Base-by-base conservation (phyloP, 352 stramenopile species). In the Phytophthora sansomeana region DNA sequence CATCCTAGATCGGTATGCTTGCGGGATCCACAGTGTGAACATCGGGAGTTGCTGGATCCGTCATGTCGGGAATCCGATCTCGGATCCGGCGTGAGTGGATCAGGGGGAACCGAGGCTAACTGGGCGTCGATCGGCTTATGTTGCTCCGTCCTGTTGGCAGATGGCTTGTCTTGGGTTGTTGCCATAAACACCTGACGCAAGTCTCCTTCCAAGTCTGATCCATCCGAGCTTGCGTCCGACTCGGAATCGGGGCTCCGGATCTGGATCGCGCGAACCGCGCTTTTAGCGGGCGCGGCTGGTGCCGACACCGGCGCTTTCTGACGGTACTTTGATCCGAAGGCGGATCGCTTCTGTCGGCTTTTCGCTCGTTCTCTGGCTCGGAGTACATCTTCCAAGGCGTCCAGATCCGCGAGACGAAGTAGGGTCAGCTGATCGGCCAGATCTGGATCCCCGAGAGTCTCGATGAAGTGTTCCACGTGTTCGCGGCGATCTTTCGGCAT, bases 21-120 rank as follows among this genome's bases (percentile, higher is more conserved):
- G 2, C 33, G 33, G 9, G 39, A 61, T 47, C 49, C 49, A 41
- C 50, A 61, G 26, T 61, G 59, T n/a, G n/a, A n/a, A n/a, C n/a
- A n/a, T n/a, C n/a, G n/a, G n/a, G n/a, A n/a, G n/a, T n/a, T n/a
- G n/a, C n/a, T n/a, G n/a, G n/a, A n/a, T n/a, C n/a, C n/a, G n/a
- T n/a, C n/a, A n/a, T n/a, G n/a, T n/a, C n/a, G 33, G 6, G 4
- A 10, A 38, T 38, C 33, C 10, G 33, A 38, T 38, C 33, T 38
- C 14, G 33, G 5, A 13, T 38, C 33, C 8, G 33, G 33, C 33
- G 2, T 38, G n/a, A n/a, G n/a, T n/a, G n/a, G n/a, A n/a, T n/a
- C n/a, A n/a, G n/a, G n/a, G n/a, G n/a, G n/a, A n/a, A n/a, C n/a
- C n/a, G n/a, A n/a, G n/a, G n/a, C n/a, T n/a, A n/a, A n/a, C n/a